Base-by-base conservation (phyloP, 352 stramenopile genomes). In the Thalassiosira livingstoniorum region DNA sequence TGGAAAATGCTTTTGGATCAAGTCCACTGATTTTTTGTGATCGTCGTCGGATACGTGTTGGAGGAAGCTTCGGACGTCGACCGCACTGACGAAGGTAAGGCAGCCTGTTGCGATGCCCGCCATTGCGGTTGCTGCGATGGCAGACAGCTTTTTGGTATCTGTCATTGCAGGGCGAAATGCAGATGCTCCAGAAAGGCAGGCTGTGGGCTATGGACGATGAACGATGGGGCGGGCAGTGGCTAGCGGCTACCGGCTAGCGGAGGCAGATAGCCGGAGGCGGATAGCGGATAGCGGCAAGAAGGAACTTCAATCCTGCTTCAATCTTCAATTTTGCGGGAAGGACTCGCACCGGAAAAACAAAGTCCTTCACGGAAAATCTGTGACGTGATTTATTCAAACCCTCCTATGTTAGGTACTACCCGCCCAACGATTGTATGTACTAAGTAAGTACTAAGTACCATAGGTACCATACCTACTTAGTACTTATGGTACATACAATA, bases 1-100 rank as follows among this genome's bases (percentile, higher is more conserved):
- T 11, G 34, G 29, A 55, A 69, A 69, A 29, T 69, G 61, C 53
- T 32, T 34, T 69, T 69, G 32, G 11, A 69, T 69, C 21, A 69
- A n/a, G n/a, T 27, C 21, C 5, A 27, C 55, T 13, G 53, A 55
- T 5, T 54, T 55, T 3, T 54, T 53, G 11, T 54, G 11, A n/a
- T n/a, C n/a, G n/a, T n/a, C n/a, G n/a, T n/a, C n/a, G n/a, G n/a
- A n/a, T 21, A 69, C 35, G 35, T 69, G 61, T 3, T 34, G 32
- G 4, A 69, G 35, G 61, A 69, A 69, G 61, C 18, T 37, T 5
- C 61, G 61, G 37, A 35, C 37, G 61, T 69, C 61, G 61, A 69
- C 61, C 35, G 31, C n/a, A 39, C 15, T 37, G 4, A 69, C 61
- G 61, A 69, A 69, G 61, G 37, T 54, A 34, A 69, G 35, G 34